Evolutionary conservation across 176 grass and related monocot genomes (phyloP).

Genomic region (Avena sativa): DNA sequence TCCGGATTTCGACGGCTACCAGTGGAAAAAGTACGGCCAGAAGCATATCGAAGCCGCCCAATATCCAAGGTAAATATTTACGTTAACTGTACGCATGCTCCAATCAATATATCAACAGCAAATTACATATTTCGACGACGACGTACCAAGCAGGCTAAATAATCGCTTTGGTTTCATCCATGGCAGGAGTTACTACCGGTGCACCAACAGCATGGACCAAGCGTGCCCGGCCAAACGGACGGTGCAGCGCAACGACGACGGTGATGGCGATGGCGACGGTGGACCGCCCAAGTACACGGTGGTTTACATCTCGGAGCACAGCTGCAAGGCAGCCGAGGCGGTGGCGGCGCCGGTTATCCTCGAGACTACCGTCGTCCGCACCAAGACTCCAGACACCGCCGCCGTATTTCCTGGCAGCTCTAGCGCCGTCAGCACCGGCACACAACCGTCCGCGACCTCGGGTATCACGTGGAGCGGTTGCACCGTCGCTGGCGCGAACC

Average conservation of each 20-base stretch:
- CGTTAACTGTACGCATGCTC: too few species aligned
- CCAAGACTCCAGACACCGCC: neutral
- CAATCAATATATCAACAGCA: too few species aligned
- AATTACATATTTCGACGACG: too few species aligned
- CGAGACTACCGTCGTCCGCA: slow-evolving; percentile 38
- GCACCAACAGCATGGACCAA: slow-evolving; percentile 33
- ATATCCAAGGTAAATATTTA: slow-evolving; percentile 31
- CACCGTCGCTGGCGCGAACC: too few species aligned
- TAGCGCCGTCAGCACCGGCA: neutral
- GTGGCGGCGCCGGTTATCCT: slow-evolving; percentile 45
- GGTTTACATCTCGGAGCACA: slow-evolving; percentile 29
- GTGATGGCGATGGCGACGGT: too few species aligned
- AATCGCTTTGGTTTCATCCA: neutral
- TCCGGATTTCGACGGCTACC: slow-evolving; percentile 56
- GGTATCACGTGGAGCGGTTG: slow-evolving; percentile 14
- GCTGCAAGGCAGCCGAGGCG: slow-evolving; percentile 4
- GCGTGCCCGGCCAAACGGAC: slow-evolving; percentile 48
- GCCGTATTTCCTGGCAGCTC: neutral
- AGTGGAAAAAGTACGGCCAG: slow-evolving; percentile 56
- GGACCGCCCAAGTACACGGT: slow-evolving; percentile 13
- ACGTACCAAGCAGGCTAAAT: neutral
- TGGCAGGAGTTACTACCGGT: slow-evolving; percentile 69
- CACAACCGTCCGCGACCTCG: slow-evolving; percentile 33
- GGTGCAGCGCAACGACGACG: slow-evolving; percentile 51
- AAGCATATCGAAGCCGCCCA: slow-evolving; percentile 49